Conservation (phyloP, 2,329 filamentous ascomycete genomes). For the Ophiostoma piceae region DNA sequence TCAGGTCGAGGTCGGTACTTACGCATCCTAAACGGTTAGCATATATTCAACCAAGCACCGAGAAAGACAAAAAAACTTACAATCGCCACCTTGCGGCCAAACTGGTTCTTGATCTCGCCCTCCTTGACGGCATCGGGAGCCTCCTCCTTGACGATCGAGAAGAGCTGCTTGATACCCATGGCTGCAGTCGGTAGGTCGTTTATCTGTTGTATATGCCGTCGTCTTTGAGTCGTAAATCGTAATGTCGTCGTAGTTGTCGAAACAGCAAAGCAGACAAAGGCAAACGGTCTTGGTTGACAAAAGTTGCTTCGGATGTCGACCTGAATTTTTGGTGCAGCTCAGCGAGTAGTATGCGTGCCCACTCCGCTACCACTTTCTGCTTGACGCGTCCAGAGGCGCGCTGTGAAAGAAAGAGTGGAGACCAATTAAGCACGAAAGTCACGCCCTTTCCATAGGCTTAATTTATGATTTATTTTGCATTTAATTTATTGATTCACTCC, state of each 20-base stretch:
- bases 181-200: no score
- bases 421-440: slow-evolving; percentile 10
- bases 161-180: slow-evolving; percentile 68
- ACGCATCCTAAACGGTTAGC: slow-evolving; percentile 26
- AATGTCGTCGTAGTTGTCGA: neutral
- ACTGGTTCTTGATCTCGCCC: slow-evolving; percentile 98
- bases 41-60: neutral
- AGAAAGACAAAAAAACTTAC: slow-evolving; percentile 48
- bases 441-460: neutral
- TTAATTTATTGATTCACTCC: neutral
- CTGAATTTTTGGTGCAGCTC: neutral
- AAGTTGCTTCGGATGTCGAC: slow-evolving; percentile 11
- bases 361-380: neutral
- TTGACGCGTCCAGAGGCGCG: slow-evolving; percentile 11
- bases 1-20: slow-evolving; percentile 8
- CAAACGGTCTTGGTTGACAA: neutral
- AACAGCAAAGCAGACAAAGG: neutral
- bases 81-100: slow-evolving; percentile 96
- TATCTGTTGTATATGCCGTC: neutral
- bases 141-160: slow-evolving; percentile 80
- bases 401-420: neutral
- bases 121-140: slow-evolving; percentile 93
- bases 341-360: slow-evolving; percentile 6
- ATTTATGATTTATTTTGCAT: neutral
- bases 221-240: neutral